Evolutionary conservation across 108 stramenopile genomes (phyloP), one percentile per base, ranked within the genome.

Genomic region (Conticribra weissflogii): DNA sequence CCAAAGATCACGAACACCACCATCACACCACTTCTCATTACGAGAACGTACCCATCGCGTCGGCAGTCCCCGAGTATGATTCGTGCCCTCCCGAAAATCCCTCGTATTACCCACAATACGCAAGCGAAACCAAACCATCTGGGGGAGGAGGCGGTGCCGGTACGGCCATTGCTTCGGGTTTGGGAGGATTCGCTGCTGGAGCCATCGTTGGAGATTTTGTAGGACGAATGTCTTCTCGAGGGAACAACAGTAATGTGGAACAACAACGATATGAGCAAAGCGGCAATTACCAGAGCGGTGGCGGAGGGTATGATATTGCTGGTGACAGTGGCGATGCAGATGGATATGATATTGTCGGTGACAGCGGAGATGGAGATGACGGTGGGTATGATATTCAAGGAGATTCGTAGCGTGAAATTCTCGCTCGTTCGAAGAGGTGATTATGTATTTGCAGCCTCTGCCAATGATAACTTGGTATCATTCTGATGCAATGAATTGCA

Each of bases 121-220:
- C 66, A 25, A 65, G 72, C 55, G 46, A 66, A 27, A 53, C 23
- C 27, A 19, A 51, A 24, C 33, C 33, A 14, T n/a, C 49, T n/a
- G 15, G 32, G n/a, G 36, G 22, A 5, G 33, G 73, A 22, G 66
- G 63, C 12, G 64, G 74, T 54, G 41, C 54, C 16, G 66, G 74
- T 29, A 54, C 66, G 28, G 66, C 73, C 17, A 58, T 76, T 46
- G 74, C 66, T 21, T 76, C 74, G n/a, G 74, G 74, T 24, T 54
- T 76, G 59, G 74, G 74, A 53, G 74, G 74, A 30, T 59, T 76
- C 28, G 66, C 45, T 16, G 48, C 57, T 36, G 74, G 74, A 47
- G 33, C 72, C 32, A 51, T 74, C 19, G 28, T 74, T 16, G 72
- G 72, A 17, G 59, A 76, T 46, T 52, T 76, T 28, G 55, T 76